phyloP scores from a whole-genome alignment of 169 alveolate species.

The Plasmodium coatneyi region DNA sequence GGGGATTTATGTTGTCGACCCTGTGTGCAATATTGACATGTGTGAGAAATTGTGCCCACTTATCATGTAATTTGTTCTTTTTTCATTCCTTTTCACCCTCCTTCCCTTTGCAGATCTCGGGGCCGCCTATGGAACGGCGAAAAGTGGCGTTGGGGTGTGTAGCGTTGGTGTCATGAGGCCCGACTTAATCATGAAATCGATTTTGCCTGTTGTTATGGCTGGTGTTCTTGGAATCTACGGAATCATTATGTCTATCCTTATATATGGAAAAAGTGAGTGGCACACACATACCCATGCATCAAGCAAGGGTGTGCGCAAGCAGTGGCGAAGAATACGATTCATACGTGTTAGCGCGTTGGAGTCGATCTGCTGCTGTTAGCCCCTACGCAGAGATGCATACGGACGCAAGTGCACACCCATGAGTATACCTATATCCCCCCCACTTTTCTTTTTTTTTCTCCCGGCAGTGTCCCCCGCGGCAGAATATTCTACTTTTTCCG shows the following conservation, averaged over 20 bases:
- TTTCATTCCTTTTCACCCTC: not conserved
- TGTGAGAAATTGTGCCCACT: not conserved
- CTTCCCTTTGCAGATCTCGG: slow-evolving; percentile 94
- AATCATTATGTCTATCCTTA: slow-evolving; percentile 94
- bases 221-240: slow-evolving; percentile 99
- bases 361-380: not conserved
- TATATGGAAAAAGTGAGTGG: slow-evolving; percentile 77
- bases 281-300: not conserved
- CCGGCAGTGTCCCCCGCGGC: slow-evolving; percentile 74
- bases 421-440: not conserved
- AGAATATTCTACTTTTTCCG: slow-evolving; percentile 89
- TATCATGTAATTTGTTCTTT: not conserved
- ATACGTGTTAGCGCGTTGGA: not conserved
- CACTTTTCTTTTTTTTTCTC: not conserved
- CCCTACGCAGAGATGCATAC: not conserved
- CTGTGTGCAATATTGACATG: not conserved
- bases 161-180: slow-evolving; percentile 99
- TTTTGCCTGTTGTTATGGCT: slow-evolving; percentile 99
- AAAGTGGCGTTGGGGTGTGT: slow-evolving; percentile 99
- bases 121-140: slow-evolving; percentile 99
- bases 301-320: not conserved
- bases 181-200: slow-evolving; percentile 98
- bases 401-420: not conserved
- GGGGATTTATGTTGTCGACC: not conserved
- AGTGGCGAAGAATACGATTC: no score